A percentile compares a stretch with the other conserved stretches of the same genome.
phyloP scores from a whole-genome alignment of 164 flowering plant genomes.

The Vitis rotundifolia region DNA sequence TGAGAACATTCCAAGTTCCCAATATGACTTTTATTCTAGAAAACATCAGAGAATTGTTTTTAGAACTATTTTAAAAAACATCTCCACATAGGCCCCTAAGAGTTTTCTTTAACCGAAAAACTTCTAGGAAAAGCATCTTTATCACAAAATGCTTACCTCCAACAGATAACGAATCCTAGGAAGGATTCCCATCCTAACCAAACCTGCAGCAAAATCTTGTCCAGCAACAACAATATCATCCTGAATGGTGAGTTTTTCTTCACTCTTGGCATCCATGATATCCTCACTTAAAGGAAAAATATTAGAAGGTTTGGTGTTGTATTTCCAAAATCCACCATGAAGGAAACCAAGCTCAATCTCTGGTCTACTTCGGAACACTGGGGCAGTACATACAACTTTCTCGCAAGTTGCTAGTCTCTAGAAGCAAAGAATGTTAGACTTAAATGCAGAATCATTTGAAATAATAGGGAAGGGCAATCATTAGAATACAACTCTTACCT shows the following conservation, averaged over 20 bases:
- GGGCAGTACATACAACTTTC: slow-evolving; percentile 65
- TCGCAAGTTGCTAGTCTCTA: slow-evolving; percentile 47
- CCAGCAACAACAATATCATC: slow-evolving; percentile 83
- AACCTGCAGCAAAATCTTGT: slow-evolving; percentile 91
- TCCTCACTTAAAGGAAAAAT: slow-evolving; percentile 46
- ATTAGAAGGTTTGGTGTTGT: slow-evolving; percentile 81
- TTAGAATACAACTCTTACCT: slow-evolving; percentile 42
- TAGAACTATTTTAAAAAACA: no score
- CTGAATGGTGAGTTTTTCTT: slow-evolving; percentile 67
- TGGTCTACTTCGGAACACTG: slow-evolving; percentile 84
- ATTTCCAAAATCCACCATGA: slow-evolving; percentile 95
- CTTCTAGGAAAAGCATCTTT: not conserved
- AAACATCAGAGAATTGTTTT: no score
- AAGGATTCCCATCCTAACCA: slow-evolving; percentile 89
- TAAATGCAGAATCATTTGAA: not conserved
- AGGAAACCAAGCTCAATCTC: slow-evolving; percentile 76
- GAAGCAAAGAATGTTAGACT: slow-evolving; percentile 12
- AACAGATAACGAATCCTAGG: slow-evolving; percentile 70
- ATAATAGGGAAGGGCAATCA: no score
- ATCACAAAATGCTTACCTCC: slow-evolving; percentile 51
- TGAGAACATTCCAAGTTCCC: no score
- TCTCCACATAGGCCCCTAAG: no score
- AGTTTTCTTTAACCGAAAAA: not conserved
- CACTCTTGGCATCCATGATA: slow-evolving; percentile 37
- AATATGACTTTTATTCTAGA: no score